These are phyloP conservation scores for Ephemerocybe angulata DNA, from an alignment of 768 basidiomycete species.

Conservation along the genomic window DNA sequence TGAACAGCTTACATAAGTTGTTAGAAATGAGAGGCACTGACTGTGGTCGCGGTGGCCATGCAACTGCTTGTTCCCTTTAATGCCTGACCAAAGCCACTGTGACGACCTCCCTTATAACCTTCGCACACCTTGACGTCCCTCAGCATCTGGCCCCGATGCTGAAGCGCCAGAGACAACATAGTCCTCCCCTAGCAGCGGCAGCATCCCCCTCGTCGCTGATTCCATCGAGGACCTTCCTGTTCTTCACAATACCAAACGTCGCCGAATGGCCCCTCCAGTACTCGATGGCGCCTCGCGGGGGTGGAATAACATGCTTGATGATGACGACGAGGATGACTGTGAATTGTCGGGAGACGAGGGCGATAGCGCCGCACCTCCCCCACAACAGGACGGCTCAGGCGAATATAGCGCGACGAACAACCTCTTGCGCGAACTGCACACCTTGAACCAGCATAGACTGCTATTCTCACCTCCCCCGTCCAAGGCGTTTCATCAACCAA, in stretches of 20 bases:
- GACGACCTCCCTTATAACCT: slow-evolving; percentile 16
- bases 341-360: slow-evolving; percentile 19
- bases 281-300: slow-evolving; percentile 52
- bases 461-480: slow-evolving; percentile 32
- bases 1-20: slow-evolving; percentile 9
- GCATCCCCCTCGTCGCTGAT: slow-evolving; percentile 21
- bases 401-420: slow-evolving; percentile 62
- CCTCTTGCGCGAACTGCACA: slow-evolving; percentile 68
- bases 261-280: slow-evolving; percentile 48
- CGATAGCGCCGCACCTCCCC: slow-evolving; percentile 8
- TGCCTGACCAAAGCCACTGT: slow-evolving; percentile 19
- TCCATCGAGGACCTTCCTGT: slow-evolving; percentile 22
- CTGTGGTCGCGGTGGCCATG: background rate
- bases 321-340: slow-evolving; percentile 33
- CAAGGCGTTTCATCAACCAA: background rate
- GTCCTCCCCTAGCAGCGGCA: slow-evolving; percentile 32
- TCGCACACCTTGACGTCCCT: background rate
- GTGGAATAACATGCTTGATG: slow-evolving; percentile 32
- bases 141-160: slow-evolving; percentile 34
- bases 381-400: slow-evolving; percentile 18
- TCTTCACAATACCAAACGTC: slow-evolving; percentile 45
- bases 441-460: slow-evolving; percentile 61
- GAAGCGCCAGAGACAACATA: slow-evolving; percentile 48
- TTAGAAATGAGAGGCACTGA: slow-evolving; percentile 5
- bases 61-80: slow-evolving; percentile 5